Percentiles rank a stretch among this genome's conserved stretches.
phyloP scores from a whole-genome alignment of 495 filamentous ascomycete species.

The Penicillium egyptiacum region DNA sequence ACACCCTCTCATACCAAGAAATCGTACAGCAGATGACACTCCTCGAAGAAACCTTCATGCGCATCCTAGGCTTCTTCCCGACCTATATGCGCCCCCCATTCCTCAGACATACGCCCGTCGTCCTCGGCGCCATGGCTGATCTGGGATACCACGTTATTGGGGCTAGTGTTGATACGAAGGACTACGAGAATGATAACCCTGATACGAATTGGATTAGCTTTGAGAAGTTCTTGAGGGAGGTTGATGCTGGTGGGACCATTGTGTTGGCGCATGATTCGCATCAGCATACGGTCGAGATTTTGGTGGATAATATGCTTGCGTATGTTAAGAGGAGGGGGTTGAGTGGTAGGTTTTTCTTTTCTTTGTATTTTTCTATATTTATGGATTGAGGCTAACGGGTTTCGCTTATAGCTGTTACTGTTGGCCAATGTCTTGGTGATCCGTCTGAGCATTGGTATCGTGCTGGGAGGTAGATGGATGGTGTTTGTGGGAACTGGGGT shows the following conservation, averaged over 20 bases:
- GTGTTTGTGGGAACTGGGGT: not conserved
- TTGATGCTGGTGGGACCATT: conserved; percentile 37
- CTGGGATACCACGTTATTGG: conserved; percentile 46
- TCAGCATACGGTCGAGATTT: conserved; percentile 35
- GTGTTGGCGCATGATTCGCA: conserved; percentile 50
- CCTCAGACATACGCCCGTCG: conserved; percentile 32
- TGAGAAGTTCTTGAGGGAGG: conserved; percentile 28
- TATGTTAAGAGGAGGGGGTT: conserved; percentile 35
- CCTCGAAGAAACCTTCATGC: conserved; percentile 67
- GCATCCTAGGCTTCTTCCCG: conserved; percentile 70
- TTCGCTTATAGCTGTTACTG: conserved; percentile 58
- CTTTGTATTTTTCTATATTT: not conserved
- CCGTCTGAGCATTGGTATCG: conserved; percentile 65
- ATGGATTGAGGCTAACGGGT: conserved; percentile 11
- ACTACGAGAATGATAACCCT: conserved; percentile 40
- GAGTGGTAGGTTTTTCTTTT: conserved; percentile 20
- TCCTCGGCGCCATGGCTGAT: conserved; percentile 30
- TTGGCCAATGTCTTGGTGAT: conserved; percentile 74
- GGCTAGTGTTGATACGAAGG: conserved; percentile 47
- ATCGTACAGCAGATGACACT: conserved; percentile 64
- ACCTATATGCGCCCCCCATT: conserved; percentile 65
- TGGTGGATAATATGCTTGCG: conserved; percentile 40
- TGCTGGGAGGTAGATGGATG: conserved; percentile 1
- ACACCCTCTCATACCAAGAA: conserved; percentile 48
- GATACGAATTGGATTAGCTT: conserved; percentile 29